Evolutionary conservation across 768 basidiomycete genomes (phyloP).

Genomic region (Antrodiella citrinella): DNA sequence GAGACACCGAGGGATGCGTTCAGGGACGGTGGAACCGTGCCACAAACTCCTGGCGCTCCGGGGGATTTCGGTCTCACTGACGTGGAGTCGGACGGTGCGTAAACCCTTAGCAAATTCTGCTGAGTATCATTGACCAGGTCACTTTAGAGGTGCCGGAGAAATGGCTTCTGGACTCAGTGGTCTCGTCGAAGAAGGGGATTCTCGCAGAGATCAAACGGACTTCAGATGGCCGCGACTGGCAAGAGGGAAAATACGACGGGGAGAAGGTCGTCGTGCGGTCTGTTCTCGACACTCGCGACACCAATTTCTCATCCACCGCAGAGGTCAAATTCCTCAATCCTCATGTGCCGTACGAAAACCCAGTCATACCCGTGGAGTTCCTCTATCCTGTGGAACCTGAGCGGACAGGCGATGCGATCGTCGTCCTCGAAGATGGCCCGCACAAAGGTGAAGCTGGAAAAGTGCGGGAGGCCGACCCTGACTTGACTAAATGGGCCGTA

Average conservation of each 20-base stretch:
- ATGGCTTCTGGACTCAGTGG: constrained; percentile 17
- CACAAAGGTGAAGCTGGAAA: constrained; percentile 14
- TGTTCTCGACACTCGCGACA: constrained; percentile 17
- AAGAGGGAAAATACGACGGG: constrained; percentile 21
- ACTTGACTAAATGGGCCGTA: constrained; percentile 6
- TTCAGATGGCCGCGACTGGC: constrained; percentile 11
- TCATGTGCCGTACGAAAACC: constrained; percentile 10
- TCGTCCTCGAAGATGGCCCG: constrained; percentile 12
- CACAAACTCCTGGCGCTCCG: constrained; percentile 13
- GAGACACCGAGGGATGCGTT: constrained; percentile 6
- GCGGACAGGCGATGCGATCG: constrained; percentile 10
- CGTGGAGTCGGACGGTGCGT: background rate
- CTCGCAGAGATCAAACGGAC: constrained; percentile 15
- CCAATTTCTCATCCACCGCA: constrained; percentile 15
- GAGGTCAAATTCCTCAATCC: constrained; percentile 17
- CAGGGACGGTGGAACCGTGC: constrained; percentile 3
- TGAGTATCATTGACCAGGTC: too few relatives aligned
- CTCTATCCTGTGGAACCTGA: constrained; percentile 19
- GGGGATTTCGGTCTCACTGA: constrained; percentile 1
- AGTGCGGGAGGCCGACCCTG: constrained; percentile 9
- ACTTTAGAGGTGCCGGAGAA: constrained; percentile 11
- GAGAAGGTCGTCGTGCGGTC: constrained; percentile 18
- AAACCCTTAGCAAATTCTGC: background rate
- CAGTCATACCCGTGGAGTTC: constrained; percentile 17
- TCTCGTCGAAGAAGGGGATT: constrained; percentile 14